phyloP scores from a whole-genome alignment of 163 green algal species.

The Chloromonas sp. region DNA sequence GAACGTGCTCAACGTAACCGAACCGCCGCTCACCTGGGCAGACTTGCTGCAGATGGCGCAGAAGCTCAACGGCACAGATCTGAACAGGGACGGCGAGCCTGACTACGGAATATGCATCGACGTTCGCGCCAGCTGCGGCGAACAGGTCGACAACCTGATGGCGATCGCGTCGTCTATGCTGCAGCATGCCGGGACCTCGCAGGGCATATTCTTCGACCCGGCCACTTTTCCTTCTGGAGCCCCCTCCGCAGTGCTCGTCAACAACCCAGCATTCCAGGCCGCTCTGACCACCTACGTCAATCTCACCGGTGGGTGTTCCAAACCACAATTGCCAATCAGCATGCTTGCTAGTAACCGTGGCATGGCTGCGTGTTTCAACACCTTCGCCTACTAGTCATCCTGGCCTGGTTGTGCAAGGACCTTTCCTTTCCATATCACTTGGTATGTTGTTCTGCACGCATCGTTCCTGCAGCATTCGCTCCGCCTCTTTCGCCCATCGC shows the following conservation, averaged over 20 bases:
- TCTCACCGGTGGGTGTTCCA: background rate
- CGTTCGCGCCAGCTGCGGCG: constrained; percentile 15
- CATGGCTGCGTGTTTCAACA: too few species aligned
- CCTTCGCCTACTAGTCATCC: too few species aligned
- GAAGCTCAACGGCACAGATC: background rate
- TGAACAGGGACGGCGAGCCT: constrained; percentile 7
- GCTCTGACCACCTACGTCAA: background rate
- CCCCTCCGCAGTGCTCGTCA: background rate
- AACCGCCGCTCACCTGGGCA: constrained; percentile 16
- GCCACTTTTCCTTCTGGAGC: background rate
- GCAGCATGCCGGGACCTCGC: constrained; percentile 20
- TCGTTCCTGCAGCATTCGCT: background rate
- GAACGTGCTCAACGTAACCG: constrained; percentile 1
- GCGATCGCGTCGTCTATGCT: constrained; percentile 23
- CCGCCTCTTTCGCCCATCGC: background rate
- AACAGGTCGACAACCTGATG: constrained; percentile 18
- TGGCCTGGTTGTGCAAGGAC: too few species aligned
- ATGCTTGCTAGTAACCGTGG: too few species aligned
- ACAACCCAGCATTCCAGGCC: constrained; percentile 19
- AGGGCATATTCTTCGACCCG: constrained; percentile 28
- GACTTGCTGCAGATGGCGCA: constrained; percentile 10
- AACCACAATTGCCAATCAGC: too few species aligned
- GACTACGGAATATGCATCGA: constrained; percentile 25
- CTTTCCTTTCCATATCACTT: too few species aligned
- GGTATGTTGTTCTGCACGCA: too few species aligned